Evolutionary conservation across 1,284 basidiomycete genomes (phyloP), one percentile per base, ranked within the genome.

Genomic region (Malassezia furfur): DNA sequence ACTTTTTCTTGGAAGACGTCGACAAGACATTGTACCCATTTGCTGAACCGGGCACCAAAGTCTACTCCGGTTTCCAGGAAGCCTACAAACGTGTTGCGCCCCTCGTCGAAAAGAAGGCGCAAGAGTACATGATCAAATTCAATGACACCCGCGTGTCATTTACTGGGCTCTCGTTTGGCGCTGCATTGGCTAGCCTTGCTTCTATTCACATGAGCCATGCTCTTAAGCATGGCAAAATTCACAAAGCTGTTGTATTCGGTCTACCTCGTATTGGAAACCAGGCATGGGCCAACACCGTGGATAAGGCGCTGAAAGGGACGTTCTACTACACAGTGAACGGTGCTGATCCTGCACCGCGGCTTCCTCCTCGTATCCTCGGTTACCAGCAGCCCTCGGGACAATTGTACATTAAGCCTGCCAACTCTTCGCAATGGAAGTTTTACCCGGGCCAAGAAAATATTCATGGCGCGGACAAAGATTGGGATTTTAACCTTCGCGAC

Each of bases 381-480:
- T 57, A 50, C 48, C 57, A 53, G 40, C 59, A 61, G 17, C 47
- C 46, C 14, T 41, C 47, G 1, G 55, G 57, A 21, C 52, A 59
- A 36, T 43, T 59, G 15, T 59, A 48, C 48, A 51, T 51, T 19
- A 48, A 48, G 48, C 57, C 52, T 4, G 21, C 48, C 11, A 59
- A 55, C 49, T 36, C 14, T 55, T 38, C 52, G 52, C 34, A 43
- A 53, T 65, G 60, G 34, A 54, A 52, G 17, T 57, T 34, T 31
- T 68, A 65, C 56, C 66, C 66, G 11, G 68, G 68, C n/a, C 54
- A 65, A 47, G 66, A 67, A 57, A 70, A 70, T 57, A 9, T 59
- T 37, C 62, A 60, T 31, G 66, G 64, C 55, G 62, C 57, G 43
- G 49, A 52, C n/a, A 48, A n/a, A n/a, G n/a, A n/a, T n/a, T n/a